Conservation (phyloP, 2,329 filamentous ascomycete genomes). For the Fusarium lyarnte region DNA sequence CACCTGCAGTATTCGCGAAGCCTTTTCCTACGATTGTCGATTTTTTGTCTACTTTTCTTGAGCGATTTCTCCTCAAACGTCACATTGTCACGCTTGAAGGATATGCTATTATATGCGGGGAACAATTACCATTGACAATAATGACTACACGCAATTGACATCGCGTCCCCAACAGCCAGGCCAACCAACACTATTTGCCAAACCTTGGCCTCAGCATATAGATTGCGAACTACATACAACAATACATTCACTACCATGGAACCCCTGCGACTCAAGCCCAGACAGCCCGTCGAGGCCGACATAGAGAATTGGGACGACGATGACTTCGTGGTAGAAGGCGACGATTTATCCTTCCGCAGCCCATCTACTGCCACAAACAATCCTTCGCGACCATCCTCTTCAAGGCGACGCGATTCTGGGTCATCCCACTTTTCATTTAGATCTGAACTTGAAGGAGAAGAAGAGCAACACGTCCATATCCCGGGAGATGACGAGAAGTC, state of each 20-base stretch:
- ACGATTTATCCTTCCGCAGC: constrained; percentile 69
- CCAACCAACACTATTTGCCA: constrained; percentile 17
- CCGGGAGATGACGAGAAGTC: constrained; percentile 86
- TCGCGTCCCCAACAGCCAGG: constrained; percentile 30
- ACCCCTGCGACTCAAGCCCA: constrained; percentile 62
- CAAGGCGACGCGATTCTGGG: constrained; percentile 75
- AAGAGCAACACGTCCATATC: constrained; percentile 88
- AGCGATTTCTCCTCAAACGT: neutral
- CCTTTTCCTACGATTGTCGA: constrained; percentile 5
- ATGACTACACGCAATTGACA: constrained; percentile 45
- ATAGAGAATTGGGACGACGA: constrained; percentile 86
- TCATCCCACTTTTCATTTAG: constrained; percentile 85
- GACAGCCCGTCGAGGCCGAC: constrained; percentile 64
- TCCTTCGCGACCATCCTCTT: constrained; percentile 48
- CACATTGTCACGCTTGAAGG: constrained; percentile 24
- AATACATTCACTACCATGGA: constrained; percentile 57
- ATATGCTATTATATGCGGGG: constrained; percentile 40
- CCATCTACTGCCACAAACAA: constrained; percentile 56
- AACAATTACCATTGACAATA: constrained; percentile 41
- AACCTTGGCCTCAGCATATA: constrained; percentile 22
- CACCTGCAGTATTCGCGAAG: constrained; percentile 13
- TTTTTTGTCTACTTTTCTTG: constrained; percentile 21
- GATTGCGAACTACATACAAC: constrained; percentile 13
- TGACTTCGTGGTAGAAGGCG: constrained; percentile 75
- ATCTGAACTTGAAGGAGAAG: constrained; percentile 85